phyloP scores from a whole-genome alignment of 2,329 filamentous ascomycete genomes.

The Berkeleyomyces rouxiae region DNA sequence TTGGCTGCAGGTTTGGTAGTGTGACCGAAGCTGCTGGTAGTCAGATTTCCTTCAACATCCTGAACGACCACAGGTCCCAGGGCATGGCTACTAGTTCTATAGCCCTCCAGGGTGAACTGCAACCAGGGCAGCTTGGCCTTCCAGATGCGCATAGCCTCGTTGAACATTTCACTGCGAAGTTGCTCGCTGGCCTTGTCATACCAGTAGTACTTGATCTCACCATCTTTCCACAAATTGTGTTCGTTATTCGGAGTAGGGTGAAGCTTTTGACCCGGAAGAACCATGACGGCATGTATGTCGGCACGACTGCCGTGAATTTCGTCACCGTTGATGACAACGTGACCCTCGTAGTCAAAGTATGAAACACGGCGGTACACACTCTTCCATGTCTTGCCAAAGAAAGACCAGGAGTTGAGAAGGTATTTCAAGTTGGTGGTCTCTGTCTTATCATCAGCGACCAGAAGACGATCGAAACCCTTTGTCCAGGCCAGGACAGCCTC shows the following conservation, averaged over 20 bases:
- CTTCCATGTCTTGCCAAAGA: too few relatives aligned
- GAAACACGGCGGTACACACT: neutral
- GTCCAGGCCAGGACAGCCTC: too few relatives aligned
- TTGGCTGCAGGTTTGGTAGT: neutral
- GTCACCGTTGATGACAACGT: constrained; percentile 9
- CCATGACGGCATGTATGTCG: neutral
- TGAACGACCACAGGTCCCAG: neutral
- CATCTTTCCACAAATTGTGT: neutral
- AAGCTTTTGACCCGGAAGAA: too few relatives aligned
- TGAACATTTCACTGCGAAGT: neutral
- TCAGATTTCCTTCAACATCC: neutral
- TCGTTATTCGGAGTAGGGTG: neutral
- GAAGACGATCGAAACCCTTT: too few relatives aligned
- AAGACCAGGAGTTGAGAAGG: too few relatives aligned
- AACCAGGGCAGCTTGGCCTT: constrained; percentile 7
- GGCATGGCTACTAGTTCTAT: neutral
- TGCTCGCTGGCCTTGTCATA: neutral
- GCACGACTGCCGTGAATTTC: constrained; percentile 5
- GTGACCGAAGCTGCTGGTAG: constrained; percentile 6
- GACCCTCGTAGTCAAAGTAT: constrained; percentile 1
- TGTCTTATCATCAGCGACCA: too few relatives aligned
- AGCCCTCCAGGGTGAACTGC: neutral
- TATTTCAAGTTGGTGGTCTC: too few relatives aligned
- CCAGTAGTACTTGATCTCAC: neutral
- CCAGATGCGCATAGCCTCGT: neutral